These are phyloP conservation scores for Boletus mariae DNA, from an alignment of 1,284 basidiomycete species.

Conservation along the genomic window DNA sequence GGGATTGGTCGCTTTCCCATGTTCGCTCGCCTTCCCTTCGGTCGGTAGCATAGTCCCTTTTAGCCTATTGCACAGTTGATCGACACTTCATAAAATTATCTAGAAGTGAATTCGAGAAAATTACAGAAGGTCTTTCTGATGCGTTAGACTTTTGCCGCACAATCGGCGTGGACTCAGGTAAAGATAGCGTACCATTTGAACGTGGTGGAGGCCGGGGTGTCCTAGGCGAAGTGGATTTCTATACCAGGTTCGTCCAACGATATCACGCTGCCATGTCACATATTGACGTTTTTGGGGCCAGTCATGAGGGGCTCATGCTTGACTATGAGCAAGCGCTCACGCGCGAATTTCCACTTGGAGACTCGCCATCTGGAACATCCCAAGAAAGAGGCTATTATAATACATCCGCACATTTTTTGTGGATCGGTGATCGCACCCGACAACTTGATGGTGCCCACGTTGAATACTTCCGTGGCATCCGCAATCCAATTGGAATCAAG, in stretches of 20 bases:
- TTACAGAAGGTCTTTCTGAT: slow-evolving; percentile 83
- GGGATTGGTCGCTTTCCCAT: slow-evolving; percentile 90
- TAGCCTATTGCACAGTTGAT: slow-evolving; percentile 7
- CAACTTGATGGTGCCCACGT: slow-evolving; percentile 92
- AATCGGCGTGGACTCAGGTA: slow-evolving; percentile 66
- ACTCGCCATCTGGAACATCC: neutral
- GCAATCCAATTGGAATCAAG: slow-evolving; percentile 96
- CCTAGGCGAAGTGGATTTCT: slow-evolving; percentile 91
- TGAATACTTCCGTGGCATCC: slow-evolving; percentile 92
- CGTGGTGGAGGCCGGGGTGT: slow-evolving; percentile 67
- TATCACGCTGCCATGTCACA: neutral
- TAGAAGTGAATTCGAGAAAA: slow-evolving; percentile 80
- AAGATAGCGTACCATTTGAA: slow-evolving; percentile 55
- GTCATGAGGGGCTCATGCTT: slow-evolving; percentile 92
- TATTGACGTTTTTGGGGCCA: slow-evolving; percentile 31
- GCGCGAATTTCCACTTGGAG: slow-evolving; percentile 45
- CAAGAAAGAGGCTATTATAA: slow-evolving; percentile 64
- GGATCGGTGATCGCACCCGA: slow-evolving; percentile 97
- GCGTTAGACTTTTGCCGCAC: slow-evolving; percentile 92
- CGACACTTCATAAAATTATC: slow-evolving; percentile 5
- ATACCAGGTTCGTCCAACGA: slow-evolving; percentile 64
- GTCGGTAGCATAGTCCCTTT: slow-evolving; percentile 33
- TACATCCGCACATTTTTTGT: slow-evolving; percentile 90
- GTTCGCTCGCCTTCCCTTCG: slow-evolving; percentile 80
- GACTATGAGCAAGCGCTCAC: slow-evolving; percentile 94